Conservation (phyloP, 768 basidiomycete genomes). For the Agrocybe chaxingu region DNA sequence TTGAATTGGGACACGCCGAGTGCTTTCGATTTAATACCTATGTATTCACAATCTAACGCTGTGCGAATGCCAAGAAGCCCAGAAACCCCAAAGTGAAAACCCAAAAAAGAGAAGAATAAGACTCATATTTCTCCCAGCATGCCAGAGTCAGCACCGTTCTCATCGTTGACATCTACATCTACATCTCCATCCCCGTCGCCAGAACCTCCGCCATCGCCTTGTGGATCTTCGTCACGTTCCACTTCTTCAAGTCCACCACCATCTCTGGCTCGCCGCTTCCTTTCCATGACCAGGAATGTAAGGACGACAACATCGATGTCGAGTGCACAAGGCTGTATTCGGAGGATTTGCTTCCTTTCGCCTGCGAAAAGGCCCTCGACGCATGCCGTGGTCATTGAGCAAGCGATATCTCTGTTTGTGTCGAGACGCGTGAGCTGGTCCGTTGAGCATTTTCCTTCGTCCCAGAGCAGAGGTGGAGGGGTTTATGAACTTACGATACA, state of each 20-base stretch:
- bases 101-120: not conserved
- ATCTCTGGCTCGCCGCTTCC: constrained; percentile 42
- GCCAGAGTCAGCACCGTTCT: not conserved
- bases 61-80: not conserved
- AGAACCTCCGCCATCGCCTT: constrained; percentile 34
- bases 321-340: constrained; percentile 43
- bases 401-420: constrained; percentile 39
- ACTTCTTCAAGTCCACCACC: constrained; percentile 16
- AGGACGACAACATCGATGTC: constrained; percentile 52
- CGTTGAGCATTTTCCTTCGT: not conserved
- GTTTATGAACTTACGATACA: constrained; percentile 31
- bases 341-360: constrained; percentile 42
- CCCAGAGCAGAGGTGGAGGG: not conserved
- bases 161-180: constrained; percentile 11
- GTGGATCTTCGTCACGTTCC: constrained; percentile 33
- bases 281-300: constrained; percentile 56
- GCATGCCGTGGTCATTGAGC: constrained; percentile 29
- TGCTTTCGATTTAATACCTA: not conserved
- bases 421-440: constrained; percentile 35
- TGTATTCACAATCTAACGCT: constrained; percentile 2
- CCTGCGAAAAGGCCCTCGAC: constrained; percentile 46
- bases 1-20: not conserved
- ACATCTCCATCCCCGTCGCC: constrained; percentile 18
- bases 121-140: constrained; percentile 12
- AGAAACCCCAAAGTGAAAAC: not conserved